These are phyloP conservation scores for Lactarius deliciosus DNA, from an alignment of 768 basidiomycete species.

Conservation along the genomic window DNA sequence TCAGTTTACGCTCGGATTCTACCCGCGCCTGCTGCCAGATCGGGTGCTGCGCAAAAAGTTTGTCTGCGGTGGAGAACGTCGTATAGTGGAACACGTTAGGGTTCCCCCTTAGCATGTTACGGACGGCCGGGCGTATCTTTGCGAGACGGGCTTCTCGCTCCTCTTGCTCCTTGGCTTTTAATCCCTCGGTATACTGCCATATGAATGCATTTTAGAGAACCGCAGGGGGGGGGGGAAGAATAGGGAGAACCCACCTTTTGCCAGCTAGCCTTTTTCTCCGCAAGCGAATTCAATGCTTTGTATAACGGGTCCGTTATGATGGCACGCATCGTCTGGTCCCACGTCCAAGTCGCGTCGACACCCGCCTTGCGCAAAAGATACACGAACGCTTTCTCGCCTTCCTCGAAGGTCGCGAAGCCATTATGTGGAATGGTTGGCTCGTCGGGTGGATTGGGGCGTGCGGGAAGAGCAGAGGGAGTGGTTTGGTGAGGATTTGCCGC, in stretches of 20 bases:
- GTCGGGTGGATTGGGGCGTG: conserved; percentile 77
- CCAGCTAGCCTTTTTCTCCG: conserved; percentile 93
- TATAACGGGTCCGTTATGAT: conserved; percentile 98
- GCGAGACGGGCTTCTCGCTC: conserved; percentile 81
- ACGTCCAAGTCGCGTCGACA: conserved; percentile 90
- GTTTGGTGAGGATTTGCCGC: conserved; percentile 60
- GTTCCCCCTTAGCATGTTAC: conserved; percentile 84
- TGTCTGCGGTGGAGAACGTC: conserved; percentile 87
- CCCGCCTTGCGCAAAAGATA: conserved; percentile 87
- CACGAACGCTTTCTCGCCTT: conserved; percentile 93
- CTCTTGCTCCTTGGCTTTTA: conserved; percentile 81
- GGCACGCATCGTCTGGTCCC: conserved; percentile 98
- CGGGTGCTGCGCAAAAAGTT: conserved; percentile 80
- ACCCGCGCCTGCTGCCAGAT: conserved; percentile 89
- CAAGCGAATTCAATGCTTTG: conserved; percentile 88
- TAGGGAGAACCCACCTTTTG: conserved; percentile 65
- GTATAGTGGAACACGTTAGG: conserved; percentile 90
- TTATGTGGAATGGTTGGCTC: conserved; percentile 89
- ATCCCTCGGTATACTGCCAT: conserved; percentile 68
- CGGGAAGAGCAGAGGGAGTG: conserved; percentile 60
- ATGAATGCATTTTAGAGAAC: conserved; percentile 19
- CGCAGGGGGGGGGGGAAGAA: background rate
- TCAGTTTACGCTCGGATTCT: conserved; percentile 78
- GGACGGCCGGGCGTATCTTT: conserved; percentile 82
- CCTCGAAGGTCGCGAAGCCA: conserved; percentile 81